These are phyloP conservation scores for Puccinia triticina DNA, from an alignment of 1,284 basidiomycete species.

Conservation along the genomic window DNA sequence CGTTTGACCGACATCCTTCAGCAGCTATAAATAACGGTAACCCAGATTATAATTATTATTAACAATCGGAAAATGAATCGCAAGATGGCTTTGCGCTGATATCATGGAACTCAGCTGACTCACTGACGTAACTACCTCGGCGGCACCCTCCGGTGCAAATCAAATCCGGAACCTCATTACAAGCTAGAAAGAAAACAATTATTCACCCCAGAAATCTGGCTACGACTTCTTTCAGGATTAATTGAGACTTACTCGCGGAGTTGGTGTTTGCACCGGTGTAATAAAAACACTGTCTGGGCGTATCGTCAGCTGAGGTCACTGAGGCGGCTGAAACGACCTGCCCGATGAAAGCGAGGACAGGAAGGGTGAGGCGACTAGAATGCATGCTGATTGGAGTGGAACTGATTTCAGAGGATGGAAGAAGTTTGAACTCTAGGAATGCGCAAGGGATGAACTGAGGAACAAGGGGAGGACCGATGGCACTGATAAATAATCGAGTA, in stretches of 20 bases:
- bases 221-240: neutral
- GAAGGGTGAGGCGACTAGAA: neutral
- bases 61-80: neutral
- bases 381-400: neutral
- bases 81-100: no score
- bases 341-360: neutral
- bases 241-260: neutral
- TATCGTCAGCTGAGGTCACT: neutral
- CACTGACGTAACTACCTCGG: neutral
- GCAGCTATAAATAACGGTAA: neutral
- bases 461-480: no score
- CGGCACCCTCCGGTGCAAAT: neutral
- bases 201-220: no score
- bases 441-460: no score
- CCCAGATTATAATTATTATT: neutral
- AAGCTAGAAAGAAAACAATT: neutral
- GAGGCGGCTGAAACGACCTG: neutral
- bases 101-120: neutral
- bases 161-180: neutral
- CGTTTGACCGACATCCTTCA: neutral
- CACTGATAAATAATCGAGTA: no score
- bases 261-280: slow-evolving; percentile 1
- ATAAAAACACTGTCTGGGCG: neutral
- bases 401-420: no score
- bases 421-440: no score